Conservation (phyloP, 2,329 filamentous ascomycete species). For the Pseudocercospora crystallina region DNA sequence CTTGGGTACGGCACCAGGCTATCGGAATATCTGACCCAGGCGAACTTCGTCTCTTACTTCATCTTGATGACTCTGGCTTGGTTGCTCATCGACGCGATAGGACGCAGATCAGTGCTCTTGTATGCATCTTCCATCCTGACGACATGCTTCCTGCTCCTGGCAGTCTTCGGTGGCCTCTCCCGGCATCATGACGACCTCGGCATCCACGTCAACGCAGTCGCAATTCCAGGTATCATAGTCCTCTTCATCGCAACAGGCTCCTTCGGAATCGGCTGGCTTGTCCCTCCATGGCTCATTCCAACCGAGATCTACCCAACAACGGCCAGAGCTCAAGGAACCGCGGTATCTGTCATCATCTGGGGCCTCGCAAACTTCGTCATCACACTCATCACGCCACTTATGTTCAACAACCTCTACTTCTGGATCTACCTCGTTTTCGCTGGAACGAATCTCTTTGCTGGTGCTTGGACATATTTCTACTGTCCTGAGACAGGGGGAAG, state of each 20-base stretch:
- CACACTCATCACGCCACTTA: constrained; percentile 57
- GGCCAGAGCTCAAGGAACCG: constrained; percentile 55
- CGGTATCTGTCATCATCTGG: constrained; percentile 57
- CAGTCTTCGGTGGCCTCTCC: constrained; percentile 53
- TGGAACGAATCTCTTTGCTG: constrained; percentile 55
- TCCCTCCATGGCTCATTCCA: constrained; percentile 60
- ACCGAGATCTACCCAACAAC: constrained; percentile 60
- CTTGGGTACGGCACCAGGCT: constrained; percentile 54
- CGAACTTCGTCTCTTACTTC: constrained; percentile 63
- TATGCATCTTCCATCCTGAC: constrained; percentile 53
- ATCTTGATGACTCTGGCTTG: constrained; percentile 62
- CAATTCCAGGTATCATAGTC: constrained; percentile 52
- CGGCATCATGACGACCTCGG: constrained; percentile 39
- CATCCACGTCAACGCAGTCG: constrained; percentile 45
- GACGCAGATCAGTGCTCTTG: constrained; percentile 55
- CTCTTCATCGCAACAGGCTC: constrained; percentile 60
- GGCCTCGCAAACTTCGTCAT: constrained; percentile 59
- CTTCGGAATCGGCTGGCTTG: constrained; percentile 62
- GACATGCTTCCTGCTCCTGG: constrained; percentile 52
- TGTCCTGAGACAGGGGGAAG: constrained; percentile 58
- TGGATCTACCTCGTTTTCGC: constrained; percentile 60
- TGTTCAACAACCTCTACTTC: constrained; percentile 61
- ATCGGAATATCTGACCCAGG: constrained; percentile 59
- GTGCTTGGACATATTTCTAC: constrained; percentile 54
- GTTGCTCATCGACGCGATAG: constrained; percentile 58